Base-by-base conservation (phyloP, 306 rosid genomes). In the Cucurbita argyrosperma region DNA sequence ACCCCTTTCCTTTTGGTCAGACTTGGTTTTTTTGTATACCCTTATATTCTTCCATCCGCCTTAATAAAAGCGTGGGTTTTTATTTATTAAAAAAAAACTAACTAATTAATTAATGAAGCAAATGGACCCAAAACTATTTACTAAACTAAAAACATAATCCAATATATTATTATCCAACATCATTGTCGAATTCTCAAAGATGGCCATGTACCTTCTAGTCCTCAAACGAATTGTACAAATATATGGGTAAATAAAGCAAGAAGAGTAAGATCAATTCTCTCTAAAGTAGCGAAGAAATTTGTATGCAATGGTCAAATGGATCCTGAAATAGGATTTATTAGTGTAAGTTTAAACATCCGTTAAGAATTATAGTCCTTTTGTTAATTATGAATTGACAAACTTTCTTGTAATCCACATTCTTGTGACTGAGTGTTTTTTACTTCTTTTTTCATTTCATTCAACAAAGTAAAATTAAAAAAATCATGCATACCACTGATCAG, bases 401-500 rank as follows among this genome's bases (percentile, higher is more conserved):
- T 50, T 14, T 50, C 51, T 50, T 26, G 16, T 23, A 56, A 23
- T 57, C 63, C 64, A 26, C 63, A 8, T 10, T 4, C 1, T 5
- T 0, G 64, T 58, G 40, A 58, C 12, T 35, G 66, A 7, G 45
- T 60, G 42, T 35, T 30, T 14, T 60, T 38, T 2, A 60, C 43
- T 60, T 10, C 43, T 30, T 60, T 60, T 56, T 57, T 60, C 15
- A 37, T 61, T 35, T 60, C 45, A 60, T 60, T 60, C 19, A 35
- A 13, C 66, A 35, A 50, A 14, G 15, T 50, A 12, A 60, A 12
- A 5, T 2, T 5, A 3, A 35, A 61, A 60, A 60, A 68, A 70
- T 37, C 52, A 67, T 63, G 53, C 85, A 71, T 90, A 93, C 98
- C 98, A 93, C 80, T 88, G 93, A 83, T 93, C 87, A 60, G 96